Percentiles rank a stretch among this genome's conserved stretches.
These are phyloP conservation scores for Pseudogymnoascus sp. DNA, from an alignment of 2,329 filamentous ascomycete species.

Conservation along the genomic window DNA sequence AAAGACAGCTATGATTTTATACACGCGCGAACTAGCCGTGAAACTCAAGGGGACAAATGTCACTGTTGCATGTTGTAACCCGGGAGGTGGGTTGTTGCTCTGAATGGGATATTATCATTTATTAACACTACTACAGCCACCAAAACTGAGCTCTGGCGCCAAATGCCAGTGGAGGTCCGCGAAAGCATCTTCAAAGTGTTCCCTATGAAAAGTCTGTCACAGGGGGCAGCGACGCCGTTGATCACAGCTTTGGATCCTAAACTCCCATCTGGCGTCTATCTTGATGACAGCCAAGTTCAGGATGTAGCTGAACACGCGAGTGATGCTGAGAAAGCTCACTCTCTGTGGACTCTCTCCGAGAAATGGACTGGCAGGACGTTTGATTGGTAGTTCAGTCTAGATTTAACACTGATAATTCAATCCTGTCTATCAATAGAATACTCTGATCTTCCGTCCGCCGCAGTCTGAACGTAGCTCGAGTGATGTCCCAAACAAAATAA, in stretches of 20 bases:
- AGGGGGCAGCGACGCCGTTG: constrained; percentile 2
- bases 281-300: constrained; percentile 10
- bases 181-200: not conserved
- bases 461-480: too few species aligned
- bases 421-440: too few species aligned
- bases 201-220: not conserved
- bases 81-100: not conserved
- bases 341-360: constrained; percentile 12
- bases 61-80: not conserved
- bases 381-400: not conserved
- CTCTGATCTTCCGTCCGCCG: too few species aligned
- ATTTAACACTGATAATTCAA: too few species aligned
- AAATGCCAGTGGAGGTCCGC: not conserved
- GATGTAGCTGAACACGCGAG: not conserved
- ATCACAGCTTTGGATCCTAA: constrained; percentile 7
- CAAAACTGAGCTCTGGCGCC: not conserved
- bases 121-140: not conserved
- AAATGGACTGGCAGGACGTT: constrained; percentile 14
- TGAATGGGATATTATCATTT: not conserved
- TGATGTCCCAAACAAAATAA: too few species aligned
- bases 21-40: not conserved
- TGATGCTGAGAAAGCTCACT: not conserved
- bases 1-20: constrained; percentile 37
- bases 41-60: not conserved
- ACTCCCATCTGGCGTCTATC: constrained; percentile 5